Evolutionary conservation across 208 protist genomes (phyloP).

Genomic region (Novymonas esmeraldas): DNA sequence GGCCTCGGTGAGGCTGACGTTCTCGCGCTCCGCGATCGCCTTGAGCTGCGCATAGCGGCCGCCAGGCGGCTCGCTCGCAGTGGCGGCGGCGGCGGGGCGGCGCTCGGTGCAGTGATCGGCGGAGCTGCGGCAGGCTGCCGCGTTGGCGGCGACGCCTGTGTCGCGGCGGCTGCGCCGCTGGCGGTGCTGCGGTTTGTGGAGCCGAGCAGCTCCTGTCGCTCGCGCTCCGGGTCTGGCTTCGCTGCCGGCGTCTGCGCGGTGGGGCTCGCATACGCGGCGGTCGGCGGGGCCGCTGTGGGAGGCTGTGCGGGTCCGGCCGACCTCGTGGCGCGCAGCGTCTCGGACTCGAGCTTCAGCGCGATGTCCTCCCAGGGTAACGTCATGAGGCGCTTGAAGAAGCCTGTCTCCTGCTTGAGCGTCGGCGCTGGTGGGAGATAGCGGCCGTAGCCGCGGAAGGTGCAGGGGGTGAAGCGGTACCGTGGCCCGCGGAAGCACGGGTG

Average conservation of each 20-base stretch:
- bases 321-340: constrained; percentile 52
- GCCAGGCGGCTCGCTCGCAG: constrained; percentile 20
- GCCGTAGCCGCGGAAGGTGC: constrained; percentile 66
- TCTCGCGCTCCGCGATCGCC: constrained; percentile 74
- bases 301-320: constrained; percentile 1
- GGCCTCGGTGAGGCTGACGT: constrained; percentile 82
- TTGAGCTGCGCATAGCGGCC: constrained; percentile 82
- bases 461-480: constrained; percentile 49
- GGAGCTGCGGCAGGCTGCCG: not conserved
- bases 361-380: constrained; percentile 83
- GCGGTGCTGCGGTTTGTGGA: constrained; percentile 1
- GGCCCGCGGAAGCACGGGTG: constrained; percentile 39
- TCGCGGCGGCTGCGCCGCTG: constrained; percentile 2
- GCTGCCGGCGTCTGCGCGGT: not conserved
- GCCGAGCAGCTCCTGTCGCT: constrained; percentile 39
- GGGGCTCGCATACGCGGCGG: not conserved
- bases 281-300: not conserved
- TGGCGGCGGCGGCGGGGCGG: not conserved
- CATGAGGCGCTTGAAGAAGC: constrained; percentile 87
- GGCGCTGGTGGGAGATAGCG: constrained; percentile 63
- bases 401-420: constrained; percentile 79
- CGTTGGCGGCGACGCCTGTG: not conserved
- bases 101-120: not conserved
- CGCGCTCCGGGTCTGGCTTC: constrained; percentile 23
- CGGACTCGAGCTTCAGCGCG: constrained; percentile 66